phyloP scores from a whole-genome alignment of 2,329 filamentous ascomycete genomes.

The Colletotrichum spinosum region DNA sequence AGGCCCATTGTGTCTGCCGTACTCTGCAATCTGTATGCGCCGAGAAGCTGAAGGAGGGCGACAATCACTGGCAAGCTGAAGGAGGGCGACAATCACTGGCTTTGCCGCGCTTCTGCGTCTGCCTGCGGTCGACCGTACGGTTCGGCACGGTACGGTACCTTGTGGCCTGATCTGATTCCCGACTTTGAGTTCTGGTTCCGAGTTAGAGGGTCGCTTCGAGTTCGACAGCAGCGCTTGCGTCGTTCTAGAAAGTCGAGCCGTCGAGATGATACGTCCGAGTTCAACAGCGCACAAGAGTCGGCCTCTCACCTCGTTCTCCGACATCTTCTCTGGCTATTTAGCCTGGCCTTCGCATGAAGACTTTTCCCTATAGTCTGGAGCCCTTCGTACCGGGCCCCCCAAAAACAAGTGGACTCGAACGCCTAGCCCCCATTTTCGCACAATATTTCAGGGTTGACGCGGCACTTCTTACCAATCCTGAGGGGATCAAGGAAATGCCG shows the following conservation, averaged over 20 bases:
- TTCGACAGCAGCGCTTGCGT: constrained; percentile 9
- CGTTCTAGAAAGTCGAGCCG: constrained; percentile 8
- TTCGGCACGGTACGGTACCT: neutral
- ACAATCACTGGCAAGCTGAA: constrained; percentile 9
- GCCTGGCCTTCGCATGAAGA: constrained; percentile 29
- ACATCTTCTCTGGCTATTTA: constrained; percentile 23
- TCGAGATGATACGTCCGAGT: constrained; percentile 15
- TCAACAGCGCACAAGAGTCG: constrained; percentile 12
- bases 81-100: constrained; percentile 6
- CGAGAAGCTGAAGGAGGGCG: constrained; percentile 4
- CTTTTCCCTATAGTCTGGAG: constrained; percentile 19
- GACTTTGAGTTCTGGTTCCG: constrained; percentile 4
- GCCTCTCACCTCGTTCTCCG: constrained; percentile 18
- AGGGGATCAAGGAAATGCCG: constrained; percentile 27
- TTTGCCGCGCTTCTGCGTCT: neutral
- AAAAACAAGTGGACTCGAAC: constrained; percentile 9
- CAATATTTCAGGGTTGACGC: constrained; percentile 23
- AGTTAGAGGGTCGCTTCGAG: constrained; percentile 24
- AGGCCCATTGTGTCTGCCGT: constrained; percentile 47
- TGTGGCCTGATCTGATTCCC: neutral
- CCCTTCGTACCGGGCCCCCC: constrained; percentile 1
- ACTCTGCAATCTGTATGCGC: neutral
- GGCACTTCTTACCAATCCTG: constrained; percentile 20
- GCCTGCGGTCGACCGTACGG: constrained; percentile 4
- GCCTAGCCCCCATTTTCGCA: constrained; percentile 13